Evolutionary conservation across 352 stramenopile species (phyloP).

Genomic region (Globisporangium irregulare): DNA sequence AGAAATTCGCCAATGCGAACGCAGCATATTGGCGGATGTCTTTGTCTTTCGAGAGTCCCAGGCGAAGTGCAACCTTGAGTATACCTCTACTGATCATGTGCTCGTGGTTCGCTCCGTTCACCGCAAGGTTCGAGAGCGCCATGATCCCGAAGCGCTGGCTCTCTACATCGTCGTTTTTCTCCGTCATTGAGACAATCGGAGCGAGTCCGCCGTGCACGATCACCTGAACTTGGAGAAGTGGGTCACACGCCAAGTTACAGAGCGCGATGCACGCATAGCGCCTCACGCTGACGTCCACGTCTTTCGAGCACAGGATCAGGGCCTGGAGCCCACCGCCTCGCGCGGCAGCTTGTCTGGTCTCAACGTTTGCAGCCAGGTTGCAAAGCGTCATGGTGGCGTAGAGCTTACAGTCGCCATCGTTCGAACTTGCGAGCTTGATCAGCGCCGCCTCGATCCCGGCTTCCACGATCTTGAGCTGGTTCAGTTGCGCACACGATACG

Average conservation of each 20-base stretch:
- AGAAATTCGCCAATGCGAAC: slow-evolving; percentile 93
- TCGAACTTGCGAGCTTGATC: slow-evolving; percentile 74
- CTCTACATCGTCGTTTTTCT: slow-evolving; percentile 61
- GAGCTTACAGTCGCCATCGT: slow-evolving; percentile 91
- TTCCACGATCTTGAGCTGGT: slow-evolving; percentile 89
- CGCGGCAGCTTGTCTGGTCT: slow-evolving; percentile 84
- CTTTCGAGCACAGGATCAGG: slow-evolving; percentile 85
- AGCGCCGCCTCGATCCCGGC: slow-evolving; percentile 87
- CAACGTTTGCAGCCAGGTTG: slow-evolving; percentile 94
- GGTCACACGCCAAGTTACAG: slow-evolving; percentile 93
- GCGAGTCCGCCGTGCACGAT: slow-evolving; percentile 92
- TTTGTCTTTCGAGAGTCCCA: slow-evolving; percentile 70
- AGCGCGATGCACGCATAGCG: slow-evolving; percentile 94
- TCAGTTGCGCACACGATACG: slow-evolving; percentile 89
- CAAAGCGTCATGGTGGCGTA: slow-evolving; percentile 95
- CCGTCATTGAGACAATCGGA: slow-evolving; percentile 81
- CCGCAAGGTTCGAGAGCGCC: slow-evolving; percentile 92
- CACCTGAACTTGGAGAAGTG: slow-evolving; percentile 89
- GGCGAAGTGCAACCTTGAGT: slow-evolving; percentile 75
- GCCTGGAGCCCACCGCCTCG: slow-evolving; percentile 91
- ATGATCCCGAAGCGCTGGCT: slow-evolving; percentile 92
- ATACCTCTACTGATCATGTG: slow-evolving; percentile 88
- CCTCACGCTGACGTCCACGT: slow-evolving; percentile 80
- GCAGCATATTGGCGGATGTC: slow-evolving; percentile 88
- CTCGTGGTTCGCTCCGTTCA: slow-evolving; percentile 93